These are phyloP conservation scores for Nepenthes mirabilis DNA, from an alignment of 148 eudicot genomes.

Conservation along the genomic window DNA sequence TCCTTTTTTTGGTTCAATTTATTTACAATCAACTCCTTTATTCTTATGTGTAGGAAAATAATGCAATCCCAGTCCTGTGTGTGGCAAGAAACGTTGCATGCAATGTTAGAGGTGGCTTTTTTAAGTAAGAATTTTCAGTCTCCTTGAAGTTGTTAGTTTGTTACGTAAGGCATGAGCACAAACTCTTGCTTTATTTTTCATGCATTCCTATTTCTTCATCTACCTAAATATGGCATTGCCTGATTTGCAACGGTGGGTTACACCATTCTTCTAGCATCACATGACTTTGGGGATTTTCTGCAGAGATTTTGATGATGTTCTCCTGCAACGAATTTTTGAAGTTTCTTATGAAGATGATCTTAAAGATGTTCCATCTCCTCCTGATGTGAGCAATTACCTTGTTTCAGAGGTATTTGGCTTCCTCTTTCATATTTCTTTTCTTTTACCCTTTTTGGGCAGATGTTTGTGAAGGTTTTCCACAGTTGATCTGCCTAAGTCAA, in stretches of 20 bases:
- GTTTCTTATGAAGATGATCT: constrained; percentile 76
- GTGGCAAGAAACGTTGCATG: constrained; percentile 98
- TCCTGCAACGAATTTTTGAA: constrained; percentile 58
- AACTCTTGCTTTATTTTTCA: not conserved
- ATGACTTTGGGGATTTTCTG: constrained; percentile 8
- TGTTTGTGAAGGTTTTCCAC: too few species aligned
- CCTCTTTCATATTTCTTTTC: constrained; percentile 1
- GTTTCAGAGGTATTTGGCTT: constrained; percentile 54
- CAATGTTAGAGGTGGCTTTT: constrained; percentile 97
- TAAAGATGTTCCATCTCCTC: constrained; percentile 55
- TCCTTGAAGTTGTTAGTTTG: too few species aligned
- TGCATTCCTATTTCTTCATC: not conserved
- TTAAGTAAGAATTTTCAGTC: constrained; percentile 54
- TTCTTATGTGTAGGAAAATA: constrained; percentile 46
- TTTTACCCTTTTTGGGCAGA: not conserved
- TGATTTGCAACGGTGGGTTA: too few species aligned
- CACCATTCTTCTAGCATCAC: not conserved
- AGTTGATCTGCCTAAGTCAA: too few species aligned
- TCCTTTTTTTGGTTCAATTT: not conserved
- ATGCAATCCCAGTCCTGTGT: constrained; percentile 78
- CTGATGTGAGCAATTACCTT: constrained; percentile 95
- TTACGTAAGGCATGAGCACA: not conserved
- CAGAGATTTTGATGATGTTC: constrained; percentile 95
- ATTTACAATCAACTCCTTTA: not conserved
- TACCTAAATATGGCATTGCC: too few species aligned